Base-by-base conservation (phyloP, 768 basidiomycete genomes). In the Rhodotorula graminis region DNA sequence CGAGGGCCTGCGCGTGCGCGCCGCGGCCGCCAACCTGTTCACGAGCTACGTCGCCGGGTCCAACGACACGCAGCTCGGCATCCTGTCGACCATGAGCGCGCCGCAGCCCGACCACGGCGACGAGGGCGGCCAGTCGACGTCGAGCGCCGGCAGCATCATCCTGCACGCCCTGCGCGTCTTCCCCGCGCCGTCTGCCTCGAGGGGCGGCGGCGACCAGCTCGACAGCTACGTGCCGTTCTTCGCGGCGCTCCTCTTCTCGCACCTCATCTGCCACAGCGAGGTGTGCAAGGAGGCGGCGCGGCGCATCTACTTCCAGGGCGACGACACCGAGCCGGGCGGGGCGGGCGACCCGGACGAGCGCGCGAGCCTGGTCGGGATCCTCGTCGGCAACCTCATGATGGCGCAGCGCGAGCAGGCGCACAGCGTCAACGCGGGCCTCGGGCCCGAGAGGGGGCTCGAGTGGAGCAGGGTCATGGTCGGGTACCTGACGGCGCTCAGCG, bases 381-480 rank as follows among this genome's bases (percentile, higher is more conserved):
- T 98, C 29, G 88, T 88, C 57, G 96, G 97, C 71, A 93, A 96
- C 79, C 83, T 98, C 33, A 92, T 93, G 53, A 84, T 98, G 67
- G 88, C 92, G 4, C 85, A 93, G 75, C 82, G 98, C 59, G 90
- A 84, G 77, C 82, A 83, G 67, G 79, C 80, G 23, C 82, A 83
- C 65, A 80, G 79, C 69, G 80, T 78, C 46, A 82, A 82, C 56
- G 67, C 68, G 8, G 91, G 47, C 83, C 87, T 19, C 84, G 89
- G 75, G 84, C 87, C 33, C 2, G 91, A 70, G 56, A 49, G 94
- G 77, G 85, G 87, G 23, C 84, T 89, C 61, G 94, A 96, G 77
- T 97, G 93, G 92, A 92, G 93, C 73, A 85, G 92, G 70, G 83
- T 95, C 60, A 88, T 93, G 78, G 88, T 91, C 15, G 90, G 88